Conservation (phyloP, 106 monocot genomes). For the Allium fistulosum region DNA sequence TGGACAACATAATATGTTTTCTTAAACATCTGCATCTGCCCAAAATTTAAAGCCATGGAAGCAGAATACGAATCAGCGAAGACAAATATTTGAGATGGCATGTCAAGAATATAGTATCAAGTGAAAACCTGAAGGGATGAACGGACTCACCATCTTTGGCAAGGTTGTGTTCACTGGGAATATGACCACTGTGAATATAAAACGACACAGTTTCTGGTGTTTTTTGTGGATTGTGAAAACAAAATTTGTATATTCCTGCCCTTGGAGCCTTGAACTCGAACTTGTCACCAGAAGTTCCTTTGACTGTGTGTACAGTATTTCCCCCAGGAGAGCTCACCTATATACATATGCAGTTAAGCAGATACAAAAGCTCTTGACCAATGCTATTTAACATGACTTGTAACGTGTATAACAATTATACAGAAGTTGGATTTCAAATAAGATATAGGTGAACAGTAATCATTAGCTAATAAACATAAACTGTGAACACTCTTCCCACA, state of each 20-base stretch:
- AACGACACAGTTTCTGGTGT: constrained; percentile 88
- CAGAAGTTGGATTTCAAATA: too few relatives aligned
- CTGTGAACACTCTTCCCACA: too few relatives aligned
- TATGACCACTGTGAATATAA: constrained; percentile 88
- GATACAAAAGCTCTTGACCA: not conserved
- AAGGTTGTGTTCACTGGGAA: constrained; percentile 81
- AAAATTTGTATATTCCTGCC: constrained; percentile 94
- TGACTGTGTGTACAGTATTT: constrained; percentile 47
- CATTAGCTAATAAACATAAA: too few relatives aligned
- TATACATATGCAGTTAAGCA: not conserved
- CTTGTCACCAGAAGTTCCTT: constrained; percentile 86
- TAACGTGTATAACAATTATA: too few relatives aligned
- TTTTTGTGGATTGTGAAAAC: constrained; percentile 66
- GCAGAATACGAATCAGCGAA: not conserved
- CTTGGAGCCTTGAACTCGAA: constrained; percentile 88
- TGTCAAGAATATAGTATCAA: too few relatives aligned
- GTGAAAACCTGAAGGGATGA: not conserved
- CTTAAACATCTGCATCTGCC: too few relatives aligned
- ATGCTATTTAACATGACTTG: not conserved
- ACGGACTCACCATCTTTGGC: constrained; percentile 84
- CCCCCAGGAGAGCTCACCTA: constrained; percentile 88
- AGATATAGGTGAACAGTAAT: too few relatives aligned
- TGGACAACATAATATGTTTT: too few relatives aligned
- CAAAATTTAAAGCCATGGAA: too few relatives aligned
- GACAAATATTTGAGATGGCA: not conserved